Evolutionary conservation across 768 basidiomycete genomes (phyloP).

Genomic region (Psilocybe subaeruginosa): DNA sequence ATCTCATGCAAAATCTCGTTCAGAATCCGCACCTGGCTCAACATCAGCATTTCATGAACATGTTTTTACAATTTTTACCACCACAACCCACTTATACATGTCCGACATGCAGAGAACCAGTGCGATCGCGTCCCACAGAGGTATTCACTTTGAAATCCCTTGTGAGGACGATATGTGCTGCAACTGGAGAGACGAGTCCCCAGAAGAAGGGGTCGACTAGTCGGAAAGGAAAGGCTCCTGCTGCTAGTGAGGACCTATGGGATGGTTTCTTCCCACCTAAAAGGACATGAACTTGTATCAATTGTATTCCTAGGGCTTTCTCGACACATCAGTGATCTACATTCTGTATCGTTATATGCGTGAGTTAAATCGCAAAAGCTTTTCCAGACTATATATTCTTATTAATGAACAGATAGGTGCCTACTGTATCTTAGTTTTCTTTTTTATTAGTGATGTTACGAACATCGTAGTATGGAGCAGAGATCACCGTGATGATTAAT

Average conservation of each 20-base stretch:
- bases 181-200: constrained; percentile 51
- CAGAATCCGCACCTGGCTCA: constrained; percentile 26
- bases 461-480: not conserved
- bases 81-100: constrained; percentile 63
- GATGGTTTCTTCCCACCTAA: constrained; percentile 47
- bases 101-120: constrained; percentile 62
- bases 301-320: not conserved
- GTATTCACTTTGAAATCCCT: constrained; percentile 64
- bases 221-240: constrained; percentile 22
- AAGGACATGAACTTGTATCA: constrained; percentile 13
- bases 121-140: constrained; percentile 56
- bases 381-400: not conserved
- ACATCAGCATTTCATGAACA: constrained; percentile 29
- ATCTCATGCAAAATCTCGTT: constrained; percentile 18
- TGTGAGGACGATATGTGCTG: constrained; percentile 49
- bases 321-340: not conserved
- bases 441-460: not conserved
- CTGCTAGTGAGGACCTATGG: constrained; percentile 36
- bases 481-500: not conserved
- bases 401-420: not conserved
- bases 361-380: not conserved
- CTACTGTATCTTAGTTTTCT: not conserved
- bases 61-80: constrained; percentile 29
- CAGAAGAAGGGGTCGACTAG: constrained; percentile 26
- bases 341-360: not conserved